These are phyloP conservation scores for Cinnamomum chago DNA, from an alignment of 164 flowering plant species.

Conservation along the genomic window DNA sequence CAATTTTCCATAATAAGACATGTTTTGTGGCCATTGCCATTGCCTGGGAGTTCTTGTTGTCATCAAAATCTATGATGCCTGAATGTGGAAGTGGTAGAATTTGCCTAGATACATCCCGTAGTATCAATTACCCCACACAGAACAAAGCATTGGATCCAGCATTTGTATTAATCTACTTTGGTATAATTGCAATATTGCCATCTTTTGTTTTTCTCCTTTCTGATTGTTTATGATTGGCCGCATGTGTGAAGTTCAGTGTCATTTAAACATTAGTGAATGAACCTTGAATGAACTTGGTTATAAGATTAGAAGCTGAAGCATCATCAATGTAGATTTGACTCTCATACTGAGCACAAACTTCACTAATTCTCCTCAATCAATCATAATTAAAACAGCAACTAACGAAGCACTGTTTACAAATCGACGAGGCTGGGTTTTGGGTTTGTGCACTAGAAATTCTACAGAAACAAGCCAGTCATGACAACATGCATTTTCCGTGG, in stretches of 20 bases:
- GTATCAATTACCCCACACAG: neutral
- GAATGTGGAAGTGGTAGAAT: neutral
- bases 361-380: neutral
- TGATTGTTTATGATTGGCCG: neutral
- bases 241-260: too few relatives aligned
- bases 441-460: neutral
- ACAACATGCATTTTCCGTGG: slow-evolving; percentile 6
- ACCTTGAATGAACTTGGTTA: too few relatives aligned
- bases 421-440: neutral
- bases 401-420: too few relatives aligned
- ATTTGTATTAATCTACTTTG: neutral
- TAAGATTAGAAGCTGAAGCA: neutral
- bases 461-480: neutral
- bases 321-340: neutral
- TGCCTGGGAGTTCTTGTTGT: neutral
- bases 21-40: neutral
- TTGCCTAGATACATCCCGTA: neutral
- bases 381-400: neutral
- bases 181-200: too few relatives aligned
- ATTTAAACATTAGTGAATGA: too few relatives aligned
- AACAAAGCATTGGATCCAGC: neutral
- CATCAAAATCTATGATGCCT: neutral
- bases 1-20: neutral
- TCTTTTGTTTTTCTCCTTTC: neutral
- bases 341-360: neutral